Evolutionary conservation across 169 alveolate species (phyloP).

Genomic region (Plasmodium gonderi): DNA sequence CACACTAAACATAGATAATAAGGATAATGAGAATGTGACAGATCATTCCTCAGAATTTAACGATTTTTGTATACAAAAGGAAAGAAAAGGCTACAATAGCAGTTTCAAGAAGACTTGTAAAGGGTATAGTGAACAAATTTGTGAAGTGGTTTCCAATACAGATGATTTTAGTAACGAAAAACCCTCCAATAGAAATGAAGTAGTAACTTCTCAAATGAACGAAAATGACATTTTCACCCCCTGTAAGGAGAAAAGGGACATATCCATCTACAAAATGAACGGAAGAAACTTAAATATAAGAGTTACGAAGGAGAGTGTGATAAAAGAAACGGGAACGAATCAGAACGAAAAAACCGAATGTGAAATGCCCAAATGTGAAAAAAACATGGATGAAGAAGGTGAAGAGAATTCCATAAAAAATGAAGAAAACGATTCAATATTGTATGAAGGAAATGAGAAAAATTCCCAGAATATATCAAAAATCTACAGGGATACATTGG

Average conservation of each 20-base stretch:
- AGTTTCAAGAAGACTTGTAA: not conserved
- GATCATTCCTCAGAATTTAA: slow-evolving; percentile 5
- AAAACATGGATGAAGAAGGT: not conserved
- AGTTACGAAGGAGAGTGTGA: not conserved
- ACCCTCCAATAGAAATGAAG: not conserved
- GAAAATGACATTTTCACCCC: not conserved
- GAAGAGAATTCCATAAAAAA: not conserved
- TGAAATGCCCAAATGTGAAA: not conserved
- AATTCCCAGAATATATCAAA: slow-evolving; percentile 2
- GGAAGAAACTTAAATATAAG: not conserved
- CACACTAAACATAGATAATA: slow-evolving; percentile 44
- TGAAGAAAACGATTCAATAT: not conserved
- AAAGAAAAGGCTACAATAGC: not conserved
- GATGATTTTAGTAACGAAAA: slow-evolving; percentile 1
- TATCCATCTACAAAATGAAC: not conserved
- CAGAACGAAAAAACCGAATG: not conserved
- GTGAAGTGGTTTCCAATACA: not conserved
- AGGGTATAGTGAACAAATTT: not conserved
- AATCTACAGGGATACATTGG: slow-evolving; percentile 10
- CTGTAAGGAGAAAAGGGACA: not conserved
- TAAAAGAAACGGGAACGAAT: not conserved
- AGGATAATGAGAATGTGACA: slow-evolving; percentile 12
- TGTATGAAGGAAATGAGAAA: slow-evolving; percentile 16
- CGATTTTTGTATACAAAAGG: not conserved
- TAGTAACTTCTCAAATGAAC: not conserved